These are phyloP conservation scores for Coemansia erecta DNA, from an alignment of 192 early-diverging fungal genomes.

Conservation along the genomic window DNA sequence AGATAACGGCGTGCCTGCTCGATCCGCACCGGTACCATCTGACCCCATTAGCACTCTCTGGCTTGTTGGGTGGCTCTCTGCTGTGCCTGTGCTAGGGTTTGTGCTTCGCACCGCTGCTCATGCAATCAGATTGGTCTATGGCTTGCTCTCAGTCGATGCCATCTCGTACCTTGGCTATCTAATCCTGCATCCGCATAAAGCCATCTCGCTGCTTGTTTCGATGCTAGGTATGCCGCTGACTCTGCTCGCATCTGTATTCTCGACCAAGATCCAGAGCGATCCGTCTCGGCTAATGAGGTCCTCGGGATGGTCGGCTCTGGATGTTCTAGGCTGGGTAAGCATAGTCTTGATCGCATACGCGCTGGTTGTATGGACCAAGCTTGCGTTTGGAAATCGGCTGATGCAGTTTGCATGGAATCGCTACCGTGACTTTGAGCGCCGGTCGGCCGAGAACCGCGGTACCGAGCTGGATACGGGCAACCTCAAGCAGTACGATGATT, in stretches of 20 bases:
- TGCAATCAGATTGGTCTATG: background rate
- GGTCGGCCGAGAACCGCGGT: slow-evolving; percentile 14
- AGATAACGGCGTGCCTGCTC: background rate
- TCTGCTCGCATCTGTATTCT: no score
- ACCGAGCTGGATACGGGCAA: slow-evolving; percentile 6
- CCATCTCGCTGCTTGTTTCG: slow-evolving; percentile 2
- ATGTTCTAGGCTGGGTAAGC: slow-evolving; percentile 43
- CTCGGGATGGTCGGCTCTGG: slow-evolving; percentile 38
- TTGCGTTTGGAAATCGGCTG: slow-evolving; percentile 74
- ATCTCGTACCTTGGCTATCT: slow-evolving; percentile 21
- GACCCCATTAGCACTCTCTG: background rate
- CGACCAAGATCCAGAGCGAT: background rate
- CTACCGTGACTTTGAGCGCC: slow-evolving; percentile 57
- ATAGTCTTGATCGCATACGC: slow-evolving; percentile 56
- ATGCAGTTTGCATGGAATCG: slow-evolving; percentile 68
- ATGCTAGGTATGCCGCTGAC: background rate
- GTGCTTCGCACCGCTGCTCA: slow-evolving; percentile 10
- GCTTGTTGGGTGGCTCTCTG: slow-evolving; percentile 8
- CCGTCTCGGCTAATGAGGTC: slow-evolving; percentile 3
- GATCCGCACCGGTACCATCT: background rate
- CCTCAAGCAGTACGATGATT: slow-evolving; percentile 43
- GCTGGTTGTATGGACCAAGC: slow-evolving; percentile 64
- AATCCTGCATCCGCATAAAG: slow-evolving; percentile 9
- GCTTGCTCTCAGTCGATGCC: slow-evolving; percentile 1
- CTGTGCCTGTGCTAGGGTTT: slow-evolving; percentile 8